Conservation (phyloP, 495 filamentous ascomycete species). For the Viridothelium virens region DNA sequence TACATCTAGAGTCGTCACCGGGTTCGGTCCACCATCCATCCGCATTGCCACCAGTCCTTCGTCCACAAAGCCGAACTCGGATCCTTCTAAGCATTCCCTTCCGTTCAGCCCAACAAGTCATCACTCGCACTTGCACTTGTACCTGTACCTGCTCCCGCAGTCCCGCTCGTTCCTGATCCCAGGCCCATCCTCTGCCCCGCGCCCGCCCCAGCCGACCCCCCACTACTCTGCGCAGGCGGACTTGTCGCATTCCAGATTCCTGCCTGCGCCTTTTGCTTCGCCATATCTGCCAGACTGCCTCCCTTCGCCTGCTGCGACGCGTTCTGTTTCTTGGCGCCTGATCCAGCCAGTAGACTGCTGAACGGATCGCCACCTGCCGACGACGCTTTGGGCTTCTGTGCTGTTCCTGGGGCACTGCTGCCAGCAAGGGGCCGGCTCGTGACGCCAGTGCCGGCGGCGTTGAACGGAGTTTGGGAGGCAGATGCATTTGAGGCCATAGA, state of each 20-base stretch:
- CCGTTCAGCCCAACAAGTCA: conserved; percentile 54
- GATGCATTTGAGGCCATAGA: conserved; percentile 33
- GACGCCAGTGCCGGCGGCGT: conserved; percentile 29
- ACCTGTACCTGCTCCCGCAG: conserved; percentile 11
- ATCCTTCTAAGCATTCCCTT: background rate
- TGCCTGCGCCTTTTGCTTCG: conserved; percentile 88
- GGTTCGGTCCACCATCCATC: no score
- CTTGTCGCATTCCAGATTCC: conserved; percentile 63
- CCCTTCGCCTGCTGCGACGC: conserved; percentile 56
- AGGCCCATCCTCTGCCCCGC: conserved; percentile 21
- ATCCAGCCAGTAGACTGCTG: conserved; percentile 72
- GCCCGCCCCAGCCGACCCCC: background rate
- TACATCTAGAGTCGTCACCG: no score
- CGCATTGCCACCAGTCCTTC: no score
- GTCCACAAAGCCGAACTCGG: no score
- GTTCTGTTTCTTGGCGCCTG: conserved; percentile 64
- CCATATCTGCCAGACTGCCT: conserved; percentile 77
- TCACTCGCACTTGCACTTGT: conserved; percentile 44
- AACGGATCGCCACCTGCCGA: conserved; percentile 70
- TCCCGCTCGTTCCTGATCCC: background rate
- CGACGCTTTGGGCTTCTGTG: conserved; percentile 39
- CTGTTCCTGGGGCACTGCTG: conserved; percentile 22
- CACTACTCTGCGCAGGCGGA: conserved; percentile 26
- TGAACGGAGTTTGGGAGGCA: conserved; percentile 27
- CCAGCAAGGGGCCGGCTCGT: conserved; percentile 24